Percentiles rank a stretch among this genome's conserved stretches.
phyloP scores from a whole-genome alignment of 2,329 filamentous ascomycete species.

The Geoglossum cookeanum region DNA sequence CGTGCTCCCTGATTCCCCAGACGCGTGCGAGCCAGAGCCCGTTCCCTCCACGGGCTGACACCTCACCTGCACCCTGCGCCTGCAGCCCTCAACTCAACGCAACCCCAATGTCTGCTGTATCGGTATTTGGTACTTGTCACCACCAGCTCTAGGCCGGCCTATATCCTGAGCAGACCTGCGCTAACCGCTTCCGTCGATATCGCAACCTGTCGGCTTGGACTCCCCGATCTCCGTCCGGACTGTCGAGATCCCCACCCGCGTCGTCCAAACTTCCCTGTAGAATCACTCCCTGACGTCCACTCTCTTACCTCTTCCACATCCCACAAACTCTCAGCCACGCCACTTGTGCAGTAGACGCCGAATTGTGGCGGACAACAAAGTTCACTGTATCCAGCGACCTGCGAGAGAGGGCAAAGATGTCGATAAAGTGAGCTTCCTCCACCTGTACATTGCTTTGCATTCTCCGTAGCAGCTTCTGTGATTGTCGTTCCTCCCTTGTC shows the following conservation, averaged over 20 bases:
- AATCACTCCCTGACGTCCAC: neutral
- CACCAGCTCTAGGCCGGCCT: neutral
- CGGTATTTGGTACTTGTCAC: no score
- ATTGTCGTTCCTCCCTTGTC: conserved; percentile 4
- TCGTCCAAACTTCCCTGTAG: neutral
- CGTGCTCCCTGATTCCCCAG: neutral
- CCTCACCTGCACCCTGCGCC: conserved; percentile 1
- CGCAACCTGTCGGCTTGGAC: neutral
- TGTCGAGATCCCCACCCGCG: neutral
- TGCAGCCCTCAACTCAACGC: neutral
- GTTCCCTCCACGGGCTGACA: neutral
- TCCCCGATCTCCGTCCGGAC: neutral
- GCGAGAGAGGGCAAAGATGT: conserved; percentile 13
- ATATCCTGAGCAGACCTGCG: neutral
- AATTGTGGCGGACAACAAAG: neutral
- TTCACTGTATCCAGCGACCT: neutral
- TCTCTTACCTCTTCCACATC: neutral
- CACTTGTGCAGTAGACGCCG: neutral
- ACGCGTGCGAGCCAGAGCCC: neutral
- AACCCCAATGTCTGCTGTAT: neutral
- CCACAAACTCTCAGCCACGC: neutral
- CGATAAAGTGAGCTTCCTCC: conserved; percentile 20
- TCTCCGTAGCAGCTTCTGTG: neutral
- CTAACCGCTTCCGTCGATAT: neutral
- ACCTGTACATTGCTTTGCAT: neutral